Evolutionary conservation across 2,329 filamentous ascomycete species (phyloP).

Genomic region (Kalaharituber pfeilii): DNA sequence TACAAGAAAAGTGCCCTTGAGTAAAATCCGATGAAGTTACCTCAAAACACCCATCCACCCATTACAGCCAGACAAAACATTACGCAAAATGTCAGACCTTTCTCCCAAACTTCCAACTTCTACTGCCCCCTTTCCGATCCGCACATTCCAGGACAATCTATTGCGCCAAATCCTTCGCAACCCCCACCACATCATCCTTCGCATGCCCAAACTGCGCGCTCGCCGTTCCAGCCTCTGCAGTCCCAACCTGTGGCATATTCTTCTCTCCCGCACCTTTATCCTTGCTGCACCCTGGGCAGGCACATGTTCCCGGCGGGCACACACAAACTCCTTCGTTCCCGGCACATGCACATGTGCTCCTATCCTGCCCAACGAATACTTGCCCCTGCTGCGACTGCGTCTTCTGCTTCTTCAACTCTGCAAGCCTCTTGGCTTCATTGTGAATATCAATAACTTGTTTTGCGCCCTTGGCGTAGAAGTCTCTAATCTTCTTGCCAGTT

Average conservation of each 20-base stretch:
- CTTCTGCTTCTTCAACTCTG: constrained; percentile 60
- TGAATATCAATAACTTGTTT: constrained; percentile 93
- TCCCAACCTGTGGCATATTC: not conserved
- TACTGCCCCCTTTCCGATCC: too few relatives aligned
- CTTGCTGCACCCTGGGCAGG: constrained; percentile 26
- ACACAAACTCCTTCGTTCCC: constrained; percentile 27
- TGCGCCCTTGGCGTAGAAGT: constrained; percentile 70
- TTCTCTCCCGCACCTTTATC: not conserved
- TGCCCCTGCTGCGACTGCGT: constrained; percentile 27
- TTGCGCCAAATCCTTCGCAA: not conserved
- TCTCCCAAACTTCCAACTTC: too few relatives aligned
- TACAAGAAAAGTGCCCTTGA: too few relatives aligned
- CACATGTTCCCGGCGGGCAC: constrained; percentile 28
- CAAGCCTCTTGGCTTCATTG: constrained; percentile 70
- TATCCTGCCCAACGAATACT: constrained; percentile 27
- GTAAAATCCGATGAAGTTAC: too few relatives aligned
- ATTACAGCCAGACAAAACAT: too few relatives aligned
- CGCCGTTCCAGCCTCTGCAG: not conserved
- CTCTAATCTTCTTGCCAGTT: constrained; percentile 69
- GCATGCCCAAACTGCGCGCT: not conserved
- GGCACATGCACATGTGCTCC: constrained; percentile 29
- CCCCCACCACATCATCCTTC: not conserved
- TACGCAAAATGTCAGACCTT: too few relatives aligned
- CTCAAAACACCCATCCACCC: too few relatives aligned
- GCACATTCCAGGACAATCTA: too few relatives aligned